phyloP scores from a whole-genome alignment of 2,329 filamentous ascomycete genomes.

The Fusarium clavum region DNA sequence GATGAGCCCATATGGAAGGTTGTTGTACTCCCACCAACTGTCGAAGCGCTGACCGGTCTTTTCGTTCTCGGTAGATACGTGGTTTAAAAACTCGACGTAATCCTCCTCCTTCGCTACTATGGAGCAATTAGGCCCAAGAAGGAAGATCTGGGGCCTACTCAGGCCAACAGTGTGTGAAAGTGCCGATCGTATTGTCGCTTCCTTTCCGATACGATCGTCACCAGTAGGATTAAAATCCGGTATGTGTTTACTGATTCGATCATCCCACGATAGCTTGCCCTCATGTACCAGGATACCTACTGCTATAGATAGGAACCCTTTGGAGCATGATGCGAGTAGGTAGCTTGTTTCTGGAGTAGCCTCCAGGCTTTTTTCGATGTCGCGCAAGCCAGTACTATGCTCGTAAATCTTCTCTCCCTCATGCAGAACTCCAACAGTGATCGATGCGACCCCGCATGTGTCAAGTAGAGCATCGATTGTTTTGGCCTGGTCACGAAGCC shows the following conservation, averaged over 20 bases:
- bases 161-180: background rate
- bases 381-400: too few relatives aligned
- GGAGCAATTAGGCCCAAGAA: background rate
- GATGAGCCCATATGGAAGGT: background rate
- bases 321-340: background rate
- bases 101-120: background rate
- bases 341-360: background rate
- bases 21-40: background rate
- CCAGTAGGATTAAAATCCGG: background rate
- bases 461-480: too few relatives aligned
- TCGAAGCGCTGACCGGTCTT: background rate
- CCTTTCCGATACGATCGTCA: background rate
- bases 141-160: background rate
- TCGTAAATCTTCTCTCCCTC: too few relatives aligned
- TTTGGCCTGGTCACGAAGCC: too few relatives aligned
- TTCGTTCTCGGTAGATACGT: background rate
- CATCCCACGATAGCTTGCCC: background rate
- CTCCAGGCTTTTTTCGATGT: background rate
- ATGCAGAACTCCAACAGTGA: too few relatives aligned
- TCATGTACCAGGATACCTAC: background rate
- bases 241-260: background rate
- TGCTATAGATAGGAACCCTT: background rate
- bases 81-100: background rate
- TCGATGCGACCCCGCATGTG: too few relatives aligned
- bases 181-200: background rate